Evolutionary conservation across 768 basidiomycete genomes (phyloP), one percentile per base, ranked within the genome.

Genomic region (Suillus subalutaceus): DNA sequence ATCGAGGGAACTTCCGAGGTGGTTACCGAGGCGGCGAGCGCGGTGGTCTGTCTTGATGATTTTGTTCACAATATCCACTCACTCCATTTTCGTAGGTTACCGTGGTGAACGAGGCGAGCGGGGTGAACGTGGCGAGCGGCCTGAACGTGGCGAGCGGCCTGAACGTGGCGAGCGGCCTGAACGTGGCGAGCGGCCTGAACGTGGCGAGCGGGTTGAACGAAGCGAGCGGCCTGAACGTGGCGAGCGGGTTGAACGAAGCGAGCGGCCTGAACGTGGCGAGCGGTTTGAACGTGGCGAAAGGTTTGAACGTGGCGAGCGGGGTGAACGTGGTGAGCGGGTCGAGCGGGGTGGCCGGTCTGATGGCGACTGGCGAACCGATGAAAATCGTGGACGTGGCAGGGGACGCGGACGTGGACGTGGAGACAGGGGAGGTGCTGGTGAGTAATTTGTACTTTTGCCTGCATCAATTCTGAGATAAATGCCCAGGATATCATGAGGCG

Each of bases 291-390:
- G 50, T 8, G 26, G 15, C 16, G 52, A 53, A 0, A 26, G 52
- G 2, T 16, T 84, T 41, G 82, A 81, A 15, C 78, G 80, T 32
- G 72, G 80, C 6, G 48, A 50, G 2, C 48, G 48, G 12, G 12
- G 5, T 6, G 48, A 48, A 1, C 68, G 72, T 18, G 69, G 68
- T 53, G 73, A 72, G 15, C 69, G 68, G 16, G 67, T 67, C 46
- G 73, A 73, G 20, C 70, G 68, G 20, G 55, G 55, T n/a, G 55
- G 55, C 32, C 60, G 65, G 23, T 53, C 66, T 8, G 75, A 77
- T 64, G 82, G 84, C 37, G 86, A 85, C 57, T 85, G 83, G 80
- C 81, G 85, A 64, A 82, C 81, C 52, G 83, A 83, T 26, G 78
- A 81, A 66, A 77, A 74, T 67, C 82, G 80, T 0, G 72, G 81